Base-by-base conservation (phyloP, 495 filamentous ascomycete species). In the Xylaria bambusicola region DNA sequence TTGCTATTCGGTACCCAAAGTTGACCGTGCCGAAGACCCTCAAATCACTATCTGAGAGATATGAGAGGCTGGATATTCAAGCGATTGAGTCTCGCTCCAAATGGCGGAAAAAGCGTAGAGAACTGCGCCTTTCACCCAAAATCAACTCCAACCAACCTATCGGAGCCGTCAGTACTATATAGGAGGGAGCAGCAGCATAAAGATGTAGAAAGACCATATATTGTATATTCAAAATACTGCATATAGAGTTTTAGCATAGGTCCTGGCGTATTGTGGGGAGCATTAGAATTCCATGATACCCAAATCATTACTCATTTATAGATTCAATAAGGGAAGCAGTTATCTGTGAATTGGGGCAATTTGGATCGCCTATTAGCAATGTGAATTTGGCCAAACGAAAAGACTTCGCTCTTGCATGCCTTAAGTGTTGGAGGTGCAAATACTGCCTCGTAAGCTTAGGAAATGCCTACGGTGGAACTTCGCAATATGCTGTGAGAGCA, bases 201-300 rank as follows among this genome's bases (percentile, higher is more conserved):
- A 23, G 8, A 24, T 40, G 10, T 40, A 51, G 31, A 51, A 27
- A 9, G 3, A 15, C 6, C 31, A 42, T 40, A 47, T 15, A 38
- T 3, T 44, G 46, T 51, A 58, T 20, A 44, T 35, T 31, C 17
- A 41, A 35, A 29, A n/a, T 13, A 44, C 35, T 50, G 17, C 29
- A 50, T 40, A 58, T 23, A 48, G 23, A 29, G 20, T 21, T 49
- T n/a, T 58, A 31, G 44, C 45, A 58, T 58, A 20, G 55, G 55
- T 12, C 55, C 33, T 20, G 24, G 35, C 45, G 45, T 33, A 18
- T 18, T n/a, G 54, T 13, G 8, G 33, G 6, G 8, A 50, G 17
- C 33, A 31, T 49, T 27, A 27, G 33, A 58, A 21, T 29, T 41
- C 20, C 21, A 41, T 58, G 55, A 41, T 58, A 56, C 54, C 44